Conservation (phyloP, 2,329 filamentous ascomycete genomes). For the Leptographium galeiforme region DNA sequence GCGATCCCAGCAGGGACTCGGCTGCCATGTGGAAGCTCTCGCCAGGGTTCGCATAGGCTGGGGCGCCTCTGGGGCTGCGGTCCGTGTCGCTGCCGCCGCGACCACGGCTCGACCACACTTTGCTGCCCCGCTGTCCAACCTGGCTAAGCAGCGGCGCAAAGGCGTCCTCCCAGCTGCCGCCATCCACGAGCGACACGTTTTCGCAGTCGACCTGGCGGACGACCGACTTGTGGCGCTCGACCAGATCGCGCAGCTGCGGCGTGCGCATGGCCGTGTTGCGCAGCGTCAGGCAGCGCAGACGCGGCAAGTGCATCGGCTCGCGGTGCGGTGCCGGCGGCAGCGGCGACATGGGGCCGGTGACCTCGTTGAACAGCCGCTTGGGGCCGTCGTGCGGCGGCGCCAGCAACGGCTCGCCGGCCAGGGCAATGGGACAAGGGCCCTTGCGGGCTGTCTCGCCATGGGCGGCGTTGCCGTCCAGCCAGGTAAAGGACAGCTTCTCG, state of each 20-base stretch:
- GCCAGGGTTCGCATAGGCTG: neutral
- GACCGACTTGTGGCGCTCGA: constrained; percentile 50
- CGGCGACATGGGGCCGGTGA: constrained; percentile 51
- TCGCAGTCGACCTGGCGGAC: constrained; percentile 72
- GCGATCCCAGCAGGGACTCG: neutral
- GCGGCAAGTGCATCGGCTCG: constrained; percentile 51
- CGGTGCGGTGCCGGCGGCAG: constrained; percentile 35
- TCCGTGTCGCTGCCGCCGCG: constrained; percentile 18
- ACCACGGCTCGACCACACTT: constrained; percentile 28
- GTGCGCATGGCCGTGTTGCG: constrained; percentile 62
- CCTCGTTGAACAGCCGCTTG: constrained; percentile 49
- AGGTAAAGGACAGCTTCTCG: constrained; percentile 62
- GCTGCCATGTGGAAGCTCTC: constrained; percentile 15
- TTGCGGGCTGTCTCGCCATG: constrained; percentile 22
- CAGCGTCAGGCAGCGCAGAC: constrained; percentile 54
- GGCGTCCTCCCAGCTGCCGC: constrained; percentile 69
- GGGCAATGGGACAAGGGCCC: constrained; percentile 60
- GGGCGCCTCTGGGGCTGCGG: constrained; percentile 16
- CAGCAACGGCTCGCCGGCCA: constrained; percentile 59
- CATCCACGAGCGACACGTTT: constrained; percentile 53
- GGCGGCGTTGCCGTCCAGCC: constrained; percentile 30
- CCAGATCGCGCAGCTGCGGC: constrained; percentile 55
- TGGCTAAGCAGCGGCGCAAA: constrained; percentile 54
- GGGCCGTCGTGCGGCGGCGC: constrained; percentile 37
- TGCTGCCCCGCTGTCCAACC: constrained; percentile 23